Base-by-base conservation (phyloP, 805 yeast species). In the Cyberlindnera lachancei region DNA sequence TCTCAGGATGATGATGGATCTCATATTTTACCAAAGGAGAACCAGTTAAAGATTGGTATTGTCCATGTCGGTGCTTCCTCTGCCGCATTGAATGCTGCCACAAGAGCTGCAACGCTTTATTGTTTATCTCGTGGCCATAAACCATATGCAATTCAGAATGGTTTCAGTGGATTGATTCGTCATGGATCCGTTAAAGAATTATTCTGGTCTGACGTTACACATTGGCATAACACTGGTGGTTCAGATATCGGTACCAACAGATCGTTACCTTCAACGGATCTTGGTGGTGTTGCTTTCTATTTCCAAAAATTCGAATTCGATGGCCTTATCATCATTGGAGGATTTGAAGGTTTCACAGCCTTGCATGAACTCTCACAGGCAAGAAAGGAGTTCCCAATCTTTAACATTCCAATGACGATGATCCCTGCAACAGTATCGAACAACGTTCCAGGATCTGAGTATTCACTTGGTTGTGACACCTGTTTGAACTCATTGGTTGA, bases 361-460 rank as follows among this genome's bases (percentile, higher is more conserved):
- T 69, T 92, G 46, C 75, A 83, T 49, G 83, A 87, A 64, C 70
- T 92, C 44, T 81, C 83, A 46, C 68, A 70, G 45, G 86, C 92
- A 20, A 75, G 96, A 58, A 45, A 55, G 12, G 63, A 74, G 37
- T 92, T 86, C 62, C 97, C 98, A 27, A 77, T 90, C 18, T 84
- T 92, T 64, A 76, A 90, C 59, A 87, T 92, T 44, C 98, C 98
- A 41, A 79, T 90, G 84, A 82, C 84, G 25, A 75, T 85, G 47
- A 70, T 92, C 44, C 98, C 98, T 9, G 90, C 97, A 3, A 92
- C 98, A 3, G 85, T 92, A 43, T 87, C 96, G 13, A 92, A 92
- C 64, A 92, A 92, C 49, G 97, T 92, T 30, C 98, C 99, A n/a
- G 99, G 98, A 38, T 81, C 97, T 2, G 96, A 92, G 60, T 87